Evolutionary conservation across 176 grass and related monocot species (phyloP).

Genomic region (Oryza meyeriana): DNA sequence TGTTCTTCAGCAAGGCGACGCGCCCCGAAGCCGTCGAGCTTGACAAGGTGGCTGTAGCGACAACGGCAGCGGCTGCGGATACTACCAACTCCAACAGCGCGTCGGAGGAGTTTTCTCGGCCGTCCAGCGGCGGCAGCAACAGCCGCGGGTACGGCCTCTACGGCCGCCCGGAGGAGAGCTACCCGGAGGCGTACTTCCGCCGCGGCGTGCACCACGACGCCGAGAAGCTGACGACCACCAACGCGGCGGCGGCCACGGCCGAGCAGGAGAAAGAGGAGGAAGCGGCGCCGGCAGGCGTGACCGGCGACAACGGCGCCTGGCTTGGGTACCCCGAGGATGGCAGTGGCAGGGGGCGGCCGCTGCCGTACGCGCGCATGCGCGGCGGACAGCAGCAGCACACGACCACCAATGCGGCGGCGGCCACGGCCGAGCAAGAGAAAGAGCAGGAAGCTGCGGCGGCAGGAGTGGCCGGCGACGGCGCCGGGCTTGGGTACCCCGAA

Average conservation of each 20-base stretch:
- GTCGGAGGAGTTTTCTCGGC: constrained; percentile 16
- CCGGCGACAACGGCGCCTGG: not conserved
- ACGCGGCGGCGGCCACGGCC: not conserved
- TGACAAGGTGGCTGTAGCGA: not conserved
- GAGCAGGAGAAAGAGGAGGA: not conserved
- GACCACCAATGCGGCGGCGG: constrained; percentile 7
- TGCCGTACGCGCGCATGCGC: constrained; percentile 11
- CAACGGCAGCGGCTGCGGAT: not conserved
- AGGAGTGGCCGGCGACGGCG: not conserved
- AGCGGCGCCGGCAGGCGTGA: not conserved
- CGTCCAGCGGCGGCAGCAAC: constrained; percentile 8
- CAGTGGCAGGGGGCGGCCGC: constrained; percentile 41
- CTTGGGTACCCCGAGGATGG: constrained; percentile 16
- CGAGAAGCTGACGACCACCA: constrained; percentile 42
- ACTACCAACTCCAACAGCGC: constrained; percentile 1
- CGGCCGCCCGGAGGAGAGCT: constrained; percentile 45
- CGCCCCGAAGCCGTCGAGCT: not conserved
- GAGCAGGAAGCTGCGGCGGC: not conserved
- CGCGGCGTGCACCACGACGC: constrained; percentile 54
- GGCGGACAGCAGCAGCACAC: constrained; percentile 13
- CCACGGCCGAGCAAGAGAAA: not conserved
- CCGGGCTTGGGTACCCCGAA: not conserved
- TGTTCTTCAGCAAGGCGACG: constrained; percentile 52
- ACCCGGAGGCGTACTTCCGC: constrained; percentile 50
- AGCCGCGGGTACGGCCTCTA: constrained; percentile 52